These are phyloP conservation scores for Albugo laibachii DNA, from an alignment of 352 stramenopile genomes.

Conservation along the genomic window DNA sequence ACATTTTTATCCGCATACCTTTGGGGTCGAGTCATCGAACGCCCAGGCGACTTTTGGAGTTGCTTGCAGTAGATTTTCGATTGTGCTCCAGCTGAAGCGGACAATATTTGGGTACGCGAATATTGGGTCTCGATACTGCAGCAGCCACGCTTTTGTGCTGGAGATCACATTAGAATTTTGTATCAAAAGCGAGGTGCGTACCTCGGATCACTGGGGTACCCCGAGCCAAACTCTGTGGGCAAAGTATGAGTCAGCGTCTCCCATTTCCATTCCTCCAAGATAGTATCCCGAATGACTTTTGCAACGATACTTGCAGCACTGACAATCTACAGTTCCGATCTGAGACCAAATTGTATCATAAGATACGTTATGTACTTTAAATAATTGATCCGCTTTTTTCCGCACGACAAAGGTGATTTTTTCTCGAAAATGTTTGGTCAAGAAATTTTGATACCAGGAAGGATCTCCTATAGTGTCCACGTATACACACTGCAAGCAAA, in stretches of 20 bases:
- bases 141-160: conserved; percentile 78
- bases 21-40: conserved; percentile 23
- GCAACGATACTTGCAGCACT: conserved; percentile 85
- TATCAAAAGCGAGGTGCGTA: conserved; percentile 12
- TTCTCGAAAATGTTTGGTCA: conserved; percentile 80
- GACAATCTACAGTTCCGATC: conserved; percentile 29
- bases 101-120: conserved; percentile 87
- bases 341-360: background rate
- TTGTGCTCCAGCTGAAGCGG: conserved; percentile 83
- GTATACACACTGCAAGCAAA: conserved; percentile 78
- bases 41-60: conserved; percentile 44
- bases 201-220: conserved; percentile 86
- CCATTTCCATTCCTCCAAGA: conserved; percentile 81
- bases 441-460: conserved; percentile 76
- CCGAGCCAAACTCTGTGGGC: conserved; percentile 58
- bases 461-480: conserved; percentile 91
- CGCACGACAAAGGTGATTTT: conserved; percentile 88
- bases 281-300: conserved; percentile 84
- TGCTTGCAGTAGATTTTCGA: conserved; percentile 32
- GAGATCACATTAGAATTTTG: background rate
- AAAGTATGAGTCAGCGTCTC: conserved; percentile 45
- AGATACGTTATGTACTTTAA: conserved; percentile 40
- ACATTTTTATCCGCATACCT: too few species aligned
- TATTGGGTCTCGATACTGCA: conserved; percentile 56
- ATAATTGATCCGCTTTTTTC: conserved; percentile 92